Base-by-base conservation (phyloP, 768 basidiomycete genomes). In the Coprinopsis sp. region DNA sequence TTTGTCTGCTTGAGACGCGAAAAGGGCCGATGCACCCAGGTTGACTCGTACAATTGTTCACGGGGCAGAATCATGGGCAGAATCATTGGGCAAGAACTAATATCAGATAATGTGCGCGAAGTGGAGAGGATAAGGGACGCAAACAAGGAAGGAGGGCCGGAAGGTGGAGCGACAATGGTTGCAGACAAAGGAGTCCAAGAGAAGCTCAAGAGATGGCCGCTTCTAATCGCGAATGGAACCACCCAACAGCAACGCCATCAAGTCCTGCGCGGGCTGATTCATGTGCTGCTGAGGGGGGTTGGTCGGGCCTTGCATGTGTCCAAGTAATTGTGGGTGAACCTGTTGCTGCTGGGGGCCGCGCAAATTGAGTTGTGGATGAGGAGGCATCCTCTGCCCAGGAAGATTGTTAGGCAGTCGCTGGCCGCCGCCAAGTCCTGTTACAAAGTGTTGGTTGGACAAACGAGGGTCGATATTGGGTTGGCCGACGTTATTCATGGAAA, bases 241-340 rank as follows among this genome's bases (percentile, higher is more conserved):
- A 44, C 82, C 84, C 86, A 91, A 82, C 51, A 91, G 76, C 49
- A 91, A 73, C 36, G 88, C 81, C 82, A 91, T 90, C 54, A 91
- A 67, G 60, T 91, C 88, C 51, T 85, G 82, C 34, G 79, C 67
- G 27, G 79, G 76, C 56, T 79, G 81, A 50, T 69, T 78, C 58
- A 68, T 76, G 38, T 33, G 42, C 8, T 40, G 39, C 18, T 47
- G 46, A 12, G 28, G 25, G 4, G 30, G 48, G 21, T 19, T 19
- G 23, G 37, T 46, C 13, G 33, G 36, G 34, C 31, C 42, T 33
- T 13, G 54, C 46, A 72, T 61, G 53, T 72, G 76, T 11, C 62
- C 58, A 50, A 73, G 61, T 64, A 78, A 64, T 47, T 81, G 80
- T 11, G 80, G 78, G 39, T 74, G 79, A 19, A 82, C 22, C 40